A percentile compares a stretch with the other conserved stretches of the same genome.
Conservation (phyloP, 23 red algal genomes). For the Porphyridium purpureum region DNA sequence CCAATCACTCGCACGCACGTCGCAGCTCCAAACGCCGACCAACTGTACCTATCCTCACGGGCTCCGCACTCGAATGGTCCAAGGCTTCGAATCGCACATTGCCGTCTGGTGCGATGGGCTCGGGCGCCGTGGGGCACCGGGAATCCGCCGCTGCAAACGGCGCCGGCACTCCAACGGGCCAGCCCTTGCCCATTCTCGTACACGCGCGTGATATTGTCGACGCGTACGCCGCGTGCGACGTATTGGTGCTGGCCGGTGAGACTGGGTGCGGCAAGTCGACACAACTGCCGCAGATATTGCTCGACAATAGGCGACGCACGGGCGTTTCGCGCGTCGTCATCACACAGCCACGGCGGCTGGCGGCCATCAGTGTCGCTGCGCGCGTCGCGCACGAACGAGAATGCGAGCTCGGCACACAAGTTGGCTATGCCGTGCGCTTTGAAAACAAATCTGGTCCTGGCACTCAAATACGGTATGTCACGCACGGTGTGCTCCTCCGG, state of each 20-base stretch:
- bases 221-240: slow-evolving; percentile 1
- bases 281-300: slow-evolving; percentile 64
- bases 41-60: no score
- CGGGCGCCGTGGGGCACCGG: no score
- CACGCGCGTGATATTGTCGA: no score
- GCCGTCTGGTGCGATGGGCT: no score
- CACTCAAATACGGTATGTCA: slow-evolving; percentile 75
- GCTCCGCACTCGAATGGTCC: no score
- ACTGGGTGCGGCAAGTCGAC: slow-evolving; percentile 92
- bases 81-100: no score
- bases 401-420: slow-evolving; percentile 21
- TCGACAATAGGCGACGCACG: slow-evolving; percentile 11
- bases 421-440: slow-evolving; percentile 91
- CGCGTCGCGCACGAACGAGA: slow-evolving; percentile 72
- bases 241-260: slow-evolving; percentile 57
- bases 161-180: no score
- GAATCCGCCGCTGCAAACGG: no score
- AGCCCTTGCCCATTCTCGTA: no score
- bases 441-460: slow-evolving; percentile 27
- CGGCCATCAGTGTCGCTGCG: slow-evolving; percentile 52
- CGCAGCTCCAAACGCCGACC: no score
- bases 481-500: slow-evolving; percentile 70
- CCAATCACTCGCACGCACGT: no score
- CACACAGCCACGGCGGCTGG: slow-evolving; percentile 82
- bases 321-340: slow-evolving; percentile 16